Evolutionary conservation across 1,284 basidiomycete genomes (phyloP).

Genomic region (Quambalaria eucalypti): DNA sequence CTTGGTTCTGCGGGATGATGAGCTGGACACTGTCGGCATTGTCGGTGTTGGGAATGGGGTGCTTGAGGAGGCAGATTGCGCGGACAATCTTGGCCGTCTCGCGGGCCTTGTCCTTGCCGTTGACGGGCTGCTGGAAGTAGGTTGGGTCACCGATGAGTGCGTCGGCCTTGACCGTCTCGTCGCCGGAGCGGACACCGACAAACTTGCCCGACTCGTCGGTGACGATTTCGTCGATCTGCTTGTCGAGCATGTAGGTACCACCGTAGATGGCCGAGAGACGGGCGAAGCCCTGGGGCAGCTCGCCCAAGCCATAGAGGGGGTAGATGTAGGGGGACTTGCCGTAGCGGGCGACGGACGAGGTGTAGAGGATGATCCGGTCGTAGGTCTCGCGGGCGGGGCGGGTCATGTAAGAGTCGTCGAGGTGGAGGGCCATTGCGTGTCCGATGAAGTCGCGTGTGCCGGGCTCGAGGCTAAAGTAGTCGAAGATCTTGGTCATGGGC

Average conservation of each 20-base stretch:
- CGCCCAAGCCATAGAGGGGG: conserved; percentile 95
- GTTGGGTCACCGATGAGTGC: conserved; percentile 96
- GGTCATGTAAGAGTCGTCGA: conserved; percentile 91
- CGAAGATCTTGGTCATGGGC: conserved; percentile 58
- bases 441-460: conserved; percentile 99
- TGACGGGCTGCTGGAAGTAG: conserved; percentile 64
- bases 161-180: conserved; percentile 92
- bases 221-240: conserved; percentile 83
- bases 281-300: conserved; percentile 96
- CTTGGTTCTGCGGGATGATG: conserved; percentile 98
- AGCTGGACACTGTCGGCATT: conserved; percentile 84
- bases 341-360: conserved; percentile 95
- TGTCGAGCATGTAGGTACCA: conserved; percentile 99
- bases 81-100: conserved; percentile 92
- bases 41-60: conserved; percentile 95
- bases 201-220: conserved; percentile 79
- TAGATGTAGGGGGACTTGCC: conserved; percentile 99
- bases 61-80: conserved; percentile 95
- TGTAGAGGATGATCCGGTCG: conserved; percentile 94
- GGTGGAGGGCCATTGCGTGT: conserved; percentile 96
- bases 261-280: conserved; percentile 93
- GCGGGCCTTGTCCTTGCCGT: conserved; percentile 61
- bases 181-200: conserved; percentile 77
- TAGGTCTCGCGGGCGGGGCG: conserved; percentile 83
- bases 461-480: conserved; percentile 91